A percentile compares a stretch with the other conserved stretches of the same genome.
phyloP scores from a whole-genome alignment of 2,329 filamentous ascomycete genomes.

The Penicillium rolfsii region DNA sequence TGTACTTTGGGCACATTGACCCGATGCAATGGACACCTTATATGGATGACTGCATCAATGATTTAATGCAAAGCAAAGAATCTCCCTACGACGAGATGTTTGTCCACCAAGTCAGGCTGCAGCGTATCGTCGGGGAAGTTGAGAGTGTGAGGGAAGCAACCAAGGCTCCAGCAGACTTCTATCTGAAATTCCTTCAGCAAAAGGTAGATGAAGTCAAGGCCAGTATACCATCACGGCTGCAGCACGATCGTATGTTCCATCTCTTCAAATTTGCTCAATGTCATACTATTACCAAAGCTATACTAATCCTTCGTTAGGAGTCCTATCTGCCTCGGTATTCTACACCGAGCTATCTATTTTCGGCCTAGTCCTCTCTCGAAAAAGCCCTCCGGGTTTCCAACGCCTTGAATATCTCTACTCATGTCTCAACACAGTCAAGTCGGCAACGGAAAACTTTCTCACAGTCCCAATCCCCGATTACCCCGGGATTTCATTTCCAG shows the following conservation, averaged over 20 bases:
- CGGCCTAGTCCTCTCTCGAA: constrained; percentile 4
- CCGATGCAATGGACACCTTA: constrained; percentile 60
- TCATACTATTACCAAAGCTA: too few relatives aligned
- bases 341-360: constrained; percentile 13
- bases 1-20: constrained; percentile 55
- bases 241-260: constrained; percentile 9
- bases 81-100: constrained; percentile 56
- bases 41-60: constrained; percentile 60
- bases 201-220: constrained; percentile 12
- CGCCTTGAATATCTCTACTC: constrained; percentile 10
- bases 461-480: constrained; percentile 9
- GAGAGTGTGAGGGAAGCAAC: constrained; percentile 5
- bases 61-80: constrained; percentile 52
- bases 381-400: constrained; percentile 3
- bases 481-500: constrained; percentile 2
- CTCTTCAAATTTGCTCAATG: background rate
- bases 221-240: background rate
- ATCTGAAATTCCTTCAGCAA: constrained; percentile 7
- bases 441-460: constrained; percentile 11
- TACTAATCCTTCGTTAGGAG: background rate
- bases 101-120: constrained; percentile 30
- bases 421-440: constrained; percentile 8
- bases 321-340: constrained; percentile 7
- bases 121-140: constrained; percentile 16
- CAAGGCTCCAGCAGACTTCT: constrained; percentile 9